Evolutionary conservation across 768 basidiomycete genomes (phyloP).

Genomic region (Termitomyces sp.): DNA sequence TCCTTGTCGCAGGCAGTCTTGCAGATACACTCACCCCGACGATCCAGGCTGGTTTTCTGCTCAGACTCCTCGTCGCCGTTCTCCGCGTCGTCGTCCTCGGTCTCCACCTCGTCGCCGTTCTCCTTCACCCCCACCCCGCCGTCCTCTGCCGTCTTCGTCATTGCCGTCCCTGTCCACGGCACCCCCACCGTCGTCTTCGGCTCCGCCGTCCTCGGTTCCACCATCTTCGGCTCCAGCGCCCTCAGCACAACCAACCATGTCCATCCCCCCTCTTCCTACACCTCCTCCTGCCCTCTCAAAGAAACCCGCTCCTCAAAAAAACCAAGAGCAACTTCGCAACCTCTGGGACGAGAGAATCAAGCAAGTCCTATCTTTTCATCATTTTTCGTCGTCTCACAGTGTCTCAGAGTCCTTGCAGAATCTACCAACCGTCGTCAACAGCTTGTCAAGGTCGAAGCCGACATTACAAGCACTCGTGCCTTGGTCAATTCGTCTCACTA

Average conservation of each 20-base stretch:
- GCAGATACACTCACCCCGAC: conserved; percentile 25
- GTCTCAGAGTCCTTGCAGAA: conserved; percentile 10
- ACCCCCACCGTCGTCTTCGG: conserved; percentile 3
- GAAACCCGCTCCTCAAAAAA: conserved; percentile 8
- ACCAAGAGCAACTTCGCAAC: conserved; percentile 13
- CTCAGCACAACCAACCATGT: no score
- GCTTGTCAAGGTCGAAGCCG: conserved; percentile 14
- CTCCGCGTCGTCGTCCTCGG: no score
- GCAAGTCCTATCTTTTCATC: conserved; percentile 9
- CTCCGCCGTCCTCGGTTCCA: conserved; percentile 4
- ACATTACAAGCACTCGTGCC: conserved; percentile 12
- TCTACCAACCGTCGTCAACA: conserved; percentile 8
- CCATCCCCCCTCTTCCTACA: conserved; percentile 15
- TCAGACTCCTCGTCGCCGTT: not conserved
- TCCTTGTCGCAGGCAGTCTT: conserved; percentile 14
- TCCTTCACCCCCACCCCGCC: not conserved
- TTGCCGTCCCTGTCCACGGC: not conserved
- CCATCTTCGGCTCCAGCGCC: not conserved
- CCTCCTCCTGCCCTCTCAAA: conserved; percentile 11
- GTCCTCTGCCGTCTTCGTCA: not conserved
- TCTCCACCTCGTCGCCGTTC: not conserved
- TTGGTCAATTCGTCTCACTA: conserved; percentile 14
- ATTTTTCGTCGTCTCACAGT: not conserved
- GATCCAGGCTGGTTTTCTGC: conserved; percentile 22
- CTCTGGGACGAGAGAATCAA: conserved; percentile 23